Base-by-base conservation (phyloP, 2,329 filamentous ascomycete genomes). In the Stachybotrys chartarum region DNA sequence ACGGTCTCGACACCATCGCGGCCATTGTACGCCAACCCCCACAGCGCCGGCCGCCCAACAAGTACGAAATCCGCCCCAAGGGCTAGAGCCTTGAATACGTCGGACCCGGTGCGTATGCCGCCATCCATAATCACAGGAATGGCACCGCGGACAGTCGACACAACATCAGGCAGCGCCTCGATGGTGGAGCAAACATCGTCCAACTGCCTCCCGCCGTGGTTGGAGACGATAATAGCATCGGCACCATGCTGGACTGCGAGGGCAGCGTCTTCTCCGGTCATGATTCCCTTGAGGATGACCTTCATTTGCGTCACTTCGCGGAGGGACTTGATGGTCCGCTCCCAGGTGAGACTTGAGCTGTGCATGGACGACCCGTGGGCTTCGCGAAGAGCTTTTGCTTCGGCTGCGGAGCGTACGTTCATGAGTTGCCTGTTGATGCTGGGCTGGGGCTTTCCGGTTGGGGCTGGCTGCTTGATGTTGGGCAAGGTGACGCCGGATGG, bases 201-300 rank as follows among this genome's bases (percentile, higher is more conserved):
- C 8, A 72, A 62, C 51, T 71, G 68, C 16, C 70, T 59, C n/a
- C 67, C 66, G 18, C 68, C 68, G 51, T 71, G 69, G 60, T 71
- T 71, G 17, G 66, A 68, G 16, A 71, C 60, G 35, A 67, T 61
- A n/a, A 71, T 67, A 6, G 59, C 66, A 50, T 66, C 59, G 10
- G 62, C 61, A 3, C 69, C 67, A 48, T 66, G 55, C 51, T 64
- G 57, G n/a, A 68, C 60, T 11, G 67, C 65, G 8, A 62, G 56
- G 8, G 60, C 56, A 10, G 64, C 68, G 55, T 71, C 67, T 17
- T 67, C 67, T 14, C 64, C 65, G 6, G 62, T 67, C 56, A 66
- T 61, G 24, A 71, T 66, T 12, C 59, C 66, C 54, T 69, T 69
- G 12, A 66, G 55, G 3, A 64, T 56, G 30, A 65, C 65, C 51